phyloP scores from a whole-genome alignment of 345 rosid genomes.

The Boechera retrofracta region DNA sequence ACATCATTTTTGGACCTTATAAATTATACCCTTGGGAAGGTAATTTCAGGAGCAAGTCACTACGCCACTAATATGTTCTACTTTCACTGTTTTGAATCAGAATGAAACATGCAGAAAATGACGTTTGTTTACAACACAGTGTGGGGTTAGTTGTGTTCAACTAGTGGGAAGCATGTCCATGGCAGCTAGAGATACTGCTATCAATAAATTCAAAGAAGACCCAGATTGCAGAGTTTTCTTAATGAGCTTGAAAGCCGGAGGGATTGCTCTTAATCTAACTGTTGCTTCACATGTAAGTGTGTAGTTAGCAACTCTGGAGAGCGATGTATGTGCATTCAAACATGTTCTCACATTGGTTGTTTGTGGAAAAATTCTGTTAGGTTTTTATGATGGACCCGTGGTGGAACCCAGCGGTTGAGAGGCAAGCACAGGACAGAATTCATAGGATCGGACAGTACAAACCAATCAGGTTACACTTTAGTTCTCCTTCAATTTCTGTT shows the following conservation, averaged over 20 bases:
- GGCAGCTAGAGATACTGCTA: conserved; percentile 79
- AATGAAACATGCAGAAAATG: conserved; percentile 6
- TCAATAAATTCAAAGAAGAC: conserved; percentile 81
- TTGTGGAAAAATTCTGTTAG: conserved; percentile 44
- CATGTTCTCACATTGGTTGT: conserved; percentile 10
- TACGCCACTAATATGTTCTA: neutral
- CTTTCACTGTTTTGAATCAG: neutral
- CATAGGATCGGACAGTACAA: conserved; percentile 97
- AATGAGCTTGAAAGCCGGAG: conserved; percentile 96
- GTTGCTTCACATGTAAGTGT: conserved; percentile 94
- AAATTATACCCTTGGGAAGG: conserved; percentile 83
- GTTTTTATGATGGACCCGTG: conserved; percentile 99
- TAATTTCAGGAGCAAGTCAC: conserved; percentile 31
- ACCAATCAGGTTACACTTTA: conserved; percentile 75
- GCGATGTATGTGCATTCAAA: neutral
- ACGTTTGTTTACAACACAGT: conserved; percentile 56
- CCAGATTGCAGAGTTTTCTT: conserved; percentile 91
- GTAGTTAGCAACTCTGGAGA: conserved; percentile 17
- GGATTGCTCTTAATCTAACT: conserved; percentile 92
- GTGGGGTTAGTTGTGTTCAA: conserved; percentile 81
- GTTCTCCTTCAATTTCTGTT: conserved; percentile 5
- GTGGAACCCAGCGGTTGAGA: conserved; percentile 99
- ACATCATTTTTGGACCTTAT: conserved; percentile 94
- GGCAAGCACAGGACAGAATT: conserved; percentile 96
- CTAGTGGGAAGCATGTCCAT: conserved; percentile 90